Conservation (phyloP, 106 monocot species). For the Dendrobium nobile region DNA sequence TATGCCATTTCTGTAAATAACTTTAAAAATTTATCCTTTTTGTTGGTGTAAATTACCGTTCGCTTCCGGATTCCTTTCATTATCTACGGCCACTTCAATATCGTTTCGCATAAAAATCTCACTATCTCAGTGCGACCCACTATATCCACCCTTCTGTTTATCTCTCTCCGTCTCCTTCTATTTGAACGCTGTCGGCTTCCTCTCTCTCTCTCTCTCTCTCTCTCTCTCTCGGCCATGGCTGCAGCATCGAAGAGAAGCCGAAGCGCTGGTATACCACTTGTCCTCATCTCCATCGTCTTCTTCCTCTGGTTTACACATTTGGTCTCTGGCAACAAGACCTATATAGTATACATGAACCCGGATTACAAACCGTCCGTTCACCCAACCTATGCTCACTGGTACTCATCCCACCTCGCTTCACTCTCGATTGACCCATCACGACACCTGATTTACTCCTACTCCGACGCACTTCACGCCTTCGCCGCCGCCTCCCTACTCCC, state of each 20-base stretch:
- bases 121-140: neutral
- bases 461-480: conserved; percentile 24
- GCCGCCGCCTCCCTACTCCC: conserved; percentile 19
- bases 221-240: neutral
- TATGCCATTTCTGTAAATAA: neutral
- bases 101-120: neutral
- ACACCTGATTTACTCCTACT: conserved; percentile 45
- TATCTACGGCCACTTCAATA: no score
- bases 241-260: neutral
- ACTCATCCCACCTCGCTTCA: conserved; percentile 39
- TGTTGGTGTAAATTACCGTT: neutral
- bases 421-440: conserved; percentile 38
- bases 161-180: neutral
- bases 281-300: conserved; percentile 10
- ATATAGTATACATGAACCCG: conserved; percentile 48
- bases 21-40: neutral
- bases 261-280: neutral
- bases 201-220: neutral
- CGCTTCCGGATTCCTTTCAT: no score
- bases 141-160: neutral
- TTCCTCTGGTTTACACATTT: neutral
- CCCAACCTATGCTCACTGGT: conserved; percentile 32
- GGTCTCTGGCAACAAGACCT: conserved; percentile 10
- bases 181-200: neutral
- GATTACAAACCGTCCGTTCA: conserved; percentile 24